A percentile compares a stretch with the other conserved stretches of the same genome.
Evolutionary conservation across 768 basidiomycete species (phyloP).

Genomic region (Tricholoma saponaceum): DNA sequence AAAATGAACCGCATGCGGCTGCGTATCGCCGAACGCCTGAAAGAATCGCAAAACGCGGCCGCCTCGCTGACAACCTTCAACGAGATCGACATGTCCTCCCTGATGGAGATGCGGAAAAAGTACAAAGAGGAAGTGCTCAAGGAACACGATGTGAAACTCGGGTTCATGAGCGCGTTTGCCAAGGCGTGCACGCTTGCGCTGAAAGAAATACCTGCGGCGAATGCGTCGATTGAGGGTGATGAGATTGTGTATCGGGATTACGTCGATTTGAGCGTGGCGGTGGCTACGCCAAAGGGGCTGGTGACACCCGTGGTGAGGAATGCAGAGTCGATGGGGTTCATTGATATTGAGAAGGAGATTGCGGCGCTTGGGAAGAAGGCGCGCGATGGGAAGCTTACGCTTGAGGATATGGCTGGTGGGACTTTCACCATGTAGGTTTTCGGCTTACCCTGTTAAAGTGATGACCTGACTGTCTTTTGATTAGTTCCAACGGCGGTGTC

Average conservation of each 20-base stretch:
- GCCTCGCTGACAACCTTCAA: constrained; percentile 98
- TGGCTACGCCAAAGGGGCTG: constrained; percentile 95
- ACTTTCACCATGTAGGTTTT: constrained; percentile 91
- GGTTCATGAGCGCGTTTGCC: constrained; percentile 98
- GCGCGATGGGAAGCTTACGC: constrained; percentile 86
- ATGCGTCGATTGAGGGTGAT: constrained; percentile 92
- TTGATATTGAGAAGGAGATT: constrained; percentile 94
- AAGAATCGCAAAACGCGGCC: constrained; percentile 96
- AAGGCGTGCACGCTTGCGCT: constrained; percentile 81
- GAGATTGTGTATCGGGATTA: constrained; percentile 91
- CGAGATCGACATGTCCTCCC: constrained; percentile 97
- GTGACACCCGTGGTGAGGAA: constrained; percentile 96
- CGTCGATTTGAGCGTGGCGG: constrained; percentile 93
- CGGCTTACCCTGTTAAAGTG: background rate
- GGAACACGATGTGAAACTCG: constrained; percentile 91
- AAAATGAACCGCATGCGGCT: constrained; percentile 99
- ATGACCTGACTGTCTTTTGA: background rate
- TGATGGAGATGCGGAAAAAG: constrained; percentile 88
- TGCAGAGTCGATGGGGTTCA: constrained; percentile 77
- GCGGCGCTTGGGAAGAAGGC: constrained; percentile 92
- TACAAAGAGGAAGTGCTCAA: constrained; percentile 93
- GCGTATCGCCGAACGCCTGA: constrained; percentile 95
- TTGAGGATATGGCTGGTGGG: constrained; percentile 98
- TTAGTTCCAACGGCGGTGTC: constrained; percentile 95
- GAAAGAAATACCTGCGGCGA: constrained; percentile 89